Base-by-base conservation (phyloP, 2,329 filamentous ascomycete species). In the Fusarium brevicatenulatum region DNA sequence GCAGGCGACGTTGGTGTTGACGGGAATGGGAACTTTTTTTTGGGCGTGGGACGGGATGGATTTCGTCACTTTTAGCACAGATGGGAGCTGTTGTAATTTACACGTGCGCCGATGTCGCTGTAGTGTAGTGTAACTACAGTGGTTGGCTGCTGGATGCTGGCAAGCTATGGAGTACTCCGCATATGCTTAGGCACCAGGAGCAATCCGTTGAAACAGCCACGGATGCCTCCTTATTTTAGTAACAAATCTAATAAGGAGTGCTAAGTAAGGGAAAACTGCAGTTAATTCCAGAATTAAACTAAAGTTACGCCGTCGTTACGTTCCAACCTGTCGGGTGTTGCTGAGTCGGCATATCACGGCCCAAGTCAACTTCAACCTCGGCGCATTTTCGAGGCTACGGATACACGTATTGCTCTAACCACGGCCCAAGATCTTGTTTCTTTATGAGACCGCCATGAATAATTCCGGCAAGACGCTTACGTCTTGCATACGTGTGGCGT, bases 61-160 rank as follows among this genome's bases (percentile, higher is more conserved):
- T 77, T 77, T 77, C 75, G 75, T 77, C 75, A 77, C 75, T 74
- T 46, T 54, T 63, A 32, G 63, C 32, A 50, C 63, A 52, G 66
- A 69, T 43, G n/a, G 39, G 37, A 67, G 46, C 46, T 68, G 56
- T 63, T 68, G 46, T 34, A 23, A 63, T 68, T 68, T 64, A 63
- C 60, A 57, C 67, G 57, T 63, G 72, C 52, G 70, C 75, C 75
- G 75, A 77, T 77, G 73, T 77, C 75, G 75, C 75, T 77, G 53
- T 52, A 56, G 47, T 34, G 54, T 64, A 43, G 28, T 63, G 39
- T 32, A 57, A 50, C 16, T 25, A 54, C 32, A 44, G 46, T 16
- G 43, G 25, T 30, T 42, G 36, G 40, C 47, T 40, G 23, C 53
- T 53, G 60, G 54, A 30, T 15, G 15, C 8, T 21, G 42, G 40